Conservation (phyloP, 495 filamentous ascomycete species). For the Jackrogersella multiformis region DNA sequence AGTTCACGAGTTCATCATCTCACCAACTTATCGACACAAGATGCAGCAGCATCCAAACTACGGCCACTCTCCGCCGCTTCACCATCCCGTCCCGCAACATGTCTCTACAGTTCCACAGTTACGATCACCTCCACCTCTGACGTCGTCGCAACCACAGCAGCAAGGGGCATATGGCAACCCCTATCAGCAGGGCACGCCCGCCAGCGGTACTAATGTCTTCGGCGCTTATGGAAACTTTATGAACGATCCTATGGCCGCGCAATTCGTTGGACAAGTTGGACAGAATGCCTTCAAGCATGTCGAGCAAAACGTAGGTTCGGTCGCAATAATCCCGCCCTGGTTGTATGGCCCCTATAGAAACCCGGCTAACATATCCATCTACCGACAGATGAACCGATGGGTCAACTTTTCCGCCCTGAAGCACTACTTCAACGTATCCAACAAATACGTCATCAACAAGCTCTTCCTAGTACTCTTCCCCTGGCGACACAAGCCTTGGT, state of each 20-base stretch:
- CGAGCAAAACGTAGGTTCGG: constrained; percentile 80
- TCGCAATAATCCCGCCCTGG: not conserved
- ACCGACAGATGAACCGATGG: constrained; percentile 86
- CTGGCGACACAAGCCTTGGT: constrained; percentile 97
- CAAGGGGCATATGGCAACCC: constrained; percentile 79
- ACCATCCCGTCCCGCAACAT: constrained; percentile 98
- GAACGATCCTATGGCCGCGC: constrained; percentile 88
- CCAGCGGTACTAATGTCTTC: constrained; percentile 65
- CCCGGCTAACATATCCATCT: no score
- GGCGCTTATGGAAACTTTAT: constrained; percentile 86
- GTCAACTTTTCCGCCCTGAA: constrained; percentile 92
- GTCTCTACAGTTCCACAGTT: constrained; percentile 99
- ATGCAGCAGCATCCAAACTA: constrained; percentile 89
- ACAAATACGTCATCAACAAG: constrained; percentile 86
- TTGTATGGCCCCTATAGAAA: not conserved
- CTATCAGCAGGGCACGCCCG: constrained; percentile 67
- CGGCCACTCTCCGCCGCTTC: constrained; percentile 91
- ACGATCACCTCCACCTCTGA: constrained; percentile 90
- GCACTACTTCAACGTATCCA: constrained; percentile 97
- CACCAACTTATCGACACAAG: no score
- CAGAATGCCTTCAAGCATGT: constrained; percentile 88
- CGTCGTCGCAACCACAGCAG: constrained; percentile 72
- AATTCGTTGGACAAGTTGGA: constrained; percentile 94
- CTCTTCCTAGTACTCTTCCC: constrained; percentile 92
- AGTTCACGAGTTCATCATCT: not conserved